Conservation (phyloP, 2,329 filamentous ascomycete species). For the Tolypocladium cylindrosporum region DNA sequence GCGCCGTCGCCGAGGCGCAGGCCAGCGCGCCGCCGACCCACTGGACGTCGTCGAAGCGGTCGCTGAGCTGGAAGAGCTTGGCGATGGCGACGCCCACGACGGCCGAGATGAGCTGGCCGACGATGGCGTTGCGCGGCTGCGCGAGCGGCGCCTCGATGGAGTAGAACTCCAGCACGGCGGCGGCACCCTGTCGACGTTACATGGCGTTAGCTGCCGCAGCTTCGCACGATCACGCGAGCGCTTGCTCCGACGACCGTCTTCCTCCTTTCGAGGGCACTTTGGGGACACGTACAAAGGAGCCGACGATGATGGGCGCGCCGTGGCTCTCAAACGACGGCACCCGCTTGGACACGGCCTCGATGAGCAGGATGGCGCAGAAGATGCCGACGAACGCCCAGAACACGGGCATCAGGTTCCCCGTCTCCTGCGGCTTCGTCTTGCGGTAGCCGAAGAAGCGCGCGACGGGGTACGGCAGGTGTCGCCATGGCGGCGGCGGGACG, state of each 20-base stretch:
- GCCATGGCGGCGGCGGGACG: slow-evolving; percentile 55
- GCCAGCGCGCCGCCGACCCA: slow-evolving; percentile 57
- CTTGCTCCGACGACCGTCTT: background rate
- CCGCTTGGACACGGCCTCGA: slow-evolving; percentile 45
- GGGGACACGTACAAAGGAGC: slow-evolving; percentile 51
- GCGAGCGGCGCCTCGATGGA: slow-evolving; percentile 62
- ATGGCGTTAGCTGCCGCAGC: background rate
- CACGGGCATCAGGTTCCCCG: slow-evolving; percentile 49
- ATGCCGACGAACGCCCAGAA: slow-evolving; percentile 57
- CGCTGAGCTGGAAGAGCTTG: slow-evolving; percentile 52
- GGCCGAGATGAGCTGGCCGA: slow-evolving; percentile 56
- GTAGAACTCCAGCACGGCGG: slow-evolving; percentile 67
- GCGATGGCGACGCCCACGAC: slow-evolving; percentile 50
- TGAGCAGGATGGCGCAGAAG: slow-evolving; percentile 49
- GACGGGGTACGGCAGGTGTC: slow-evolving; percentile 52
- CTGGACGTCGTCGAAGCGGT: slow-evolving; percentile 38
- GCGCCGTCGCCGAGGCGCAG: slow-evolving; percentile 50
- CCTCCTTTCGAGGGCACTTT: no score
- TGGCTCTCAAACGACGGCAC: slow-evolving; percentile 43
- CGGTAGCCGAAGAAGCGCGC: slow-evolving; percentile 61
- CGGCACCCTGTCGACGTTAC: slow-evolving; percentile 48
- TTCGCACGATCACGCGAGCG: background rate
- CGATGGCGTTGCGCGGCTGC: slow-evolving; percentile 59
- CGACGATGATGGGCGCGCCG: slow-evolving; percentile 52
- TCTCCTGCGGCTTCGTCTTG: slow-evolving; percentile 18